Evolutionary conservation across 2,329 filamentous ascomycete species (phyloP).

Genomic region (Cryphonectria nitschkei): DNA sequence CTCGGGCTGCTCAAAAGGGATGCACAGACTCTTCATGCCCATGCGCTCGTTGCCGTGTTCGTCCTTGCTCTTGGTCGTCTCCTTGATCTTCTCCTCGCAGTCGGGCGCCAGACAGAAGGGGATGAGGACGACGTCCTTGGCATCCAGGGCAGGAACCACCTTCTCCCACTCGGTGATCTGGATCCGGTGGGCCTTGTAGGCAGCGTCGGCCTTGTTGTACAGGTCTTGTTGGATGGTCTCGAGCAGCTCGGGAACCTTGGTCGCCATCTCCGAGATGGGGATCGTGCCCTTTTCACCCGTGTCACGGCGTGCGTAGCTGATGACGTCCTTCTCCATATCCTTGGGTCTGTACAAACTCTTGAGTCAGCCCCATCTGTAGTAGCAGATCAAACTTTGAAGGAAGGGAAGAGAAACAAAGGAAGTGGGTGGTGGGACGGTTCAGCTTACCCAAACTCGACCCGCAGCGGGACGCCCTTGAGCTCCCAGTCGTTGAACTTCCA

Average conservation of each 20-base stretch:
- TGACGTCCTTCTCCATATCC: constrained; percentile 69
- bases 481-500: constrained; percentile 99
- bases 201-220: constrained; percentile 72
- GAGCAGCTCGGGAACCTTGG: constrained; percentile 77
- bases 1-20: constrained; percentile 80
- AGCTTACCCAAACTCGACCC: constrained; percentile 94
- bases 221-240: constrained; percentile 90
- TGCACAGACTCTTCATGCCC: constrained; percentile 75
- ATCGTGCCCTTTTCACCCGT: constrained; percentile 82
- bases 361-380: background rate
- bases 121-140: constrained; percentile 90
- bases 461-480: constrained; percentile 90
- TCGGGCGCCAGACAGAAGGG: constrained; percentile 81
- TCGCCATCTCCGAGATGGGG: constrained; percentile 72
- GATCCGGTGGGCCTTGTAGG: constrained; percentile 81
- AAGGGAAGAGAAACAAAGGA: too few relatives aligned
- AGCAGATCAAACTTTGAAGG: background rate
- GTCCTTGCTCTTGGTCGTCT: constrained; percentile 67
- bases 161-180: constrained; percentile 86
- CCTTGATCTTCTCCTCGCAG: constrained; percentile 95
- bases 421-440: constrained; percentile 56
- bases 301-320: constrained; percentile 87
- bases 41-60: constrained; percentile 60
- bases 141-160: constrained; percentile 86
- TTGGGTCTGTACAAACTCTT: constrained; percentile 15